Evolutionary conservation across 176 grass and related monocot genomes (phyloP).

Genomic region (Paspalum vaginatum): DNA sequence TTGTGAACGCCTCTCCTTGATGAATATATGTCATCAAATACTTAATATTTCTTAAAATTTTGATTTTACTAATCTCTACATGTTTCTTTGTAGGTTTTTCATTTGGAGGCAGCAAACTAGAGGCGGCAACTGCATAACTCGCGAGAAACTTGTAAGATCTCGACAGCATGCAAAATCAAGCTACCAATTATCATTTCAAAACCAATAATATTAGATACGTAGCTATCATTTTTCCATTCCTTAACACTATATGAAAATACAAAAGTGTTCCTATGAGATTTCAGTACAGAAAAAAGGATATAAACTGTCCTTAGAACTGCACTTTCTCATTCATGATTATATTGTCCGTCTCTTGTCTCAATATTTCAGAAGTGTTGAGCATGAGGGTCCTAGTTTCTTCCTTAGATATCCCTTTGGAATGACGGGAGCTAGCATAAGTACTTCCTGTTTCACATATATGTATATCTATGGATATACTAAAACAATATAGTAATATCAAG

Average conservation of each 20-base stretch:
- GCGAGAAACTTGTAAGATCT: constrained; percentile 54
- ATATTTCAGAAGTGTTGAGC: not conserved
- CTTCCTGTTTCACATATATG: not conserved
- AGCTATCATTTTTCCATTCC: not conserved
- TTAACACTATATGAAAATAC: not conserved
- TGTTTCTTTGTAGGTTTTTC: constrained; percentile 39
- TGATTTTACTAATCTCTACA: constrained; percentile 10
- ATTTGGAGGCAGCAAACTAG: constrained; percentile 49
- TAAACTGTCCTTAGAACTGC: not conserved
- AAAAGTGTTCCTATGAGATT: not conserved
- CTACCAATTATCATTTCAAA: not conserved
- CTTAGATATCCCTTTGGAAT: not conserved
- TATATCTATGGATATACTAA: constrained; percentile 16
- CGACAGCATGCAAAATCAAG: not conserved
- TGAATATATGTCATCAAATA: not conserved
- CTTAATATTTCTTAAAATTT: not conserved
- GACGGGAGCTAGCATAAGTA: not conserved
- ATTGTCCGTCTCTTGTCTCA: not conserved
- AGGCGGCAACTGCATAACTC: constrained; percentile 58
- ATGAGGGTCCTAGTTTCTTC: not conserved
- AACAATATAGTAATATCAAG: not conserved
- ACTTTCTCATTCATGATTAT: not conserved
- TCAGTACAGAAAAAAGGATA: not conserved
- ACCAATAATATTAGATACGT: constrained; percentile 8
- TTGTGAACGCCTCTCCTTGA: not conserved